Conservation (phyloP, 805 yeast genomes). For the Kazachstania bromeliacearum region DNA sequence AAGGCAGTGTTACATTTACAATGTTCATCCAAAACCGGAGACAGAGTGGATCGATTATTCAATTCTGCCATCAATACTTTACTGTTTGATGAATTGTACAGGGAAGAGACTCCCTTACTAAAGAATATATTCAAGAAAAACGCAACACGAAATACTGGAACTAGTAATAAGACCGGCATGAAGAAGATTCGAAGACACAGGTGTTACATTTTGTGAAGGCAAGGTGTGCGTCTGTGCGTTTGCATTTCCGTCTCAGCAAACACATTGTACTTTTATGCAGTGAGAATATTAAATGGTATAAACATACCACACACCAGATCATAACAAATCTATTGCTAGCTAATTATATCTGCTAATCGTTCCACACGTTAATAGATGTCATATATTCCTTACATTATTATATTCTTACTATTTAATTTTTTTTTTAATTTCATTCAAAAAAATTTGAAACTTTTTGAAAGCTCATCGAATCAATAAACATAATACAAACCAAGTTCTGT, state of each 20-base stretch:
- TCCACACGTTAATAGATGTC: no score
- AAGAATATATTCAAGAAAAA: conserved; percentile 11
- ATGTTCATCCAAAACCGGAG: conserved; percentile 68
- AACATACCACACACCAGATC: no score
- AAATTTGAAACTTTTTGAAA: not conserved
- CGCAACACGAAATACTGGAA: not conserved
- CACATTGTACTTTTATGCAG: no score
- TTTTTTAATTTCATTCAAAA: no score
- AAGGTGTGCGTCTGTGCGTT: no score
- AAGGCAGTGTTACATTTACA: conserved; percentile 67
- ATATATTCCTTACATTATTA: no score
- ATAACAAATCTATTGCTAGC: no score
- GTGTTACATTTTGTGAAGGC: not conserved
- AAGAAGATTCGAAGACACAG: not conserved
- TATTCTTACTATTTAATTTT: no score
- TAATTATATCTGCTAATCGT: no score
- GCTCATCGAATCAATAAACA: conserved; percentile 1
- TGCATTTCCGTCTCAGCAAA: no score
- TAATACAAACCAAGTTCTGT: no score
- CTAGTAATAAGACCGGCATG: not conserved
- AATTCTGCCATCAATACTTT: conserved; percentile 38
- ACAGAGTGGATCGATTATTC: conserved; percentile 61
- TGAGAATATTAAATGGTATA: no score
- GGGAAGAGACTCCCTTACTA: not conserved
- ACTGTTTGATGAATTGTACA: not conserved